A percentile compares a stretch with the other conserved stretches of the same genome.
These are phyloP conservation scores for Emergomyces orientalis DNA, from an alignment of 2,329 filamentous ascomycete genomes.

Conservation along the genomic window DNA sequence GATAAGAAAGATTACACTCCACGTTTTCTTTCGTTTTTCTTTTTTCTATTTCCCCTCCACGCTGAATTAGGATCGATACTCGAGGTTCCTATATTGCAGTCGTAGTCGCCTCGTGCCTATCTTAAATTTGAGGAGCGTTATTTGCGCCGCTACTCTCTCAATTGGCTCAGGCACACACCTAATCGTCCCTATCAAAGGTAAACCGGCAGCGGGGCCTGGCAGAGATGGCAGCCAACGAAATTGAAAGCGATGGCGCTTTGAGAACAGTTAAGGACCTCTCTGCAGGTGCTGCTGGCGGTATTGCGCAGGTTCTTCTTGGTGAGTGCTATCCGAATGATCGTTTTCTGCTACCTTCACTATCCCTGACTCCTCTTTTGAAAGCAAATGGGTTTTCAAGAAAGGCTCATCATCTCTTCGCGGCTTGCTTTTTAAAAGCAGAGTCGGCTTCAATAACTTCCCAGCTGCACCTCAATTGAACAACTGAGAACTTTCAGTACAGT, in stretches of 20 bases:
- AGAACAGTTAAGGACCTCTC: conserved; percentile 82
- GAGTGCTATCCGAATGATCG: conserved; percentile 30
- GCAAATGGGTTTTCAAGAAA: too few species aligned
- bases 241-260: conserved; percentile 34
- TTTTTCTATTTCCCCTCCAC: background rate
- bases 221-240: conserved; percentile 19
- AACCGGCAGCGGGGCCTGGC: background rate
- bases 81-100: background rate
- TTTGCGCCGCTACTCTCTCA: background rate
- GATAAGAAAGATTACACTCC: background rate
- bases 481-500: background rate
- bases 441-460: background rate
- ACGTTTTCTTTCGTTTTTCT: background rate
- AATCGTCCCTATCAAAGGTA: background rate
- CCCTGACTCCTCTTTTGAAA: background rate
- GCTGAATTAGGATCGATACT: background rate
- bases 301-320: conserved; percentile 93
- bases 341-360: background rate
- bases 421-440: background rate
- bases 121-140: background rate
- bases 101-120: background rate
- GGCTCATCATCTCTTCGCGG: too few species aligned
- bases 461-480: background rate
- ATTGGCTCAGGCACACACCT: background rate
- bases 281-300: conserved; percentile 78